These are phyloP conservation scores for Syzygium syzygioides DNA, from an alignment of 441 rosid genomes.

Conservation along the genomic window DNA sequence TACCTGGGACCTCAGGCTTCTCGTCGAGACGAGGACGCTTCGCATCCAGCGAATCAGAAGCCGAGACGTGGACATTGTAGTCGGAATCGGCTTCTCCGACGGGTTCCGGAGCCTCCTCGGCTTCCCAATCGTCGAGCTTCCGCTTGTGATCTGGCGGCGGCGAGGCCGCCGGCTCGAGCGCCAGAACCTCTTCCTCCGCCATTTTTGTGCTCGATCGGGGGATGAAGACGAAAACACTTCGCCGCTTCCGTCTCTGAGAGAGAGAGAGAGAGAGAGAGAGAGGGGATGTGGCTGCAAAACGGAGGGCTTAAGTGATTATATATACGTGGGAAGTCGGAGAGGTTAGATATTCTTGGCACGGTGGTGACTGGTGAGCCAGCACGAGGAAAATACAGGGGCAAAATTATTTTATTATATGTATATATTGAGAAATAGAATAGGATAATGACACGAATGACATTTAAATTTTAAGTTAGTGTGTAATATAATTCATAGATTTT, in stretches of 20 bases:
- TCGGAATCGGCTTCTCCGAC: constrained; percentile 10
- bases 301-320: background rate
- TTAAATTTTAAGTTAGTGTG: too few relatives aligned
- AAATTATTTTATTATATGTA: background rate
- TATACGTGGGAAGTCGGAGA: background rate
- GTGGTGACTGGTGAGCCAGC: background rate
- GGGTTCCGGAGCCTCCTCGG: constrained; percentile 20
- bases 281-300: background rate
- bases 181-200: constrained; percentile 62
- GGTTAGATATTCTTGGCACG: background rate
- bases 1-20: constrained; percentile 41
- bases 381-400: background rate
- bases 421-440: too few relatives aligned
- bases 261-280: background rate
- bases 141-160: constrained; percentile 62
- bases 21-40: constrained; percentile 60
- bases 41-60: constrained; percentile 31
- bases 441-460: too few relatives aligned
- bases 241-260: background rate
- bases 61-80: background rate
- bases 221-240: background rate
- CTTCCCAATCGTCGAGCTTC: constrained; percentile 52
- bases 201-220: constrained; percentile 7
- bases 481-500: too few relatives aligned
- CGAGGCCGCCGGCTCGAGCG: constrained; percentile 16